Conservation (phyloP, 2,329 filamentous ascomycete genomes). For the Pseudogymnoascus pannorum region DNA sequence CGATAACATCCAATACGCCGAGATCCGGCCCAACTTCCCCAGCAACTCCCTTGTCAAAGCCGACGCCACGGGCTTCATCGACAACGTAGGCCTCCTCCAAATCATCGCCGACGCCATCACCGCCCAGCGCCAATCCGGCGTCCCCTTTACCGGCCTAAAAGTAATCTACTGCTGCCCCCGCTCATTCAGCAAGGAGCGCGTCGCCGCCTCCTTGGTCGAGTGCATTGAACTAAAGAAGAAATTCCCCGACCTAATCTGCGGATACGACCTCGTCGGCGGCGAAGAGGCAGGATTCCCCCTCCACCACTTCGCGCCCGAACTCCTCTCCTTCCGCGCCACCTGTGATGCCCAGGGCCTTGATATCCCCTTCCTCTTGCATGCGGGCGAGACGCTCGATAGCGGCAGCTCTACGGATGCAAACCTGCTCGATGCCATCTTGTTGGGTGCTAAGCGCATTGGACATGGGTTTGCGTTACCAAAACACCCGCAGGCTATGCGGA, state of each 20-base stretch:
- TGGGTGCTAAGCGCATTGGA: conserved; percentile 62
- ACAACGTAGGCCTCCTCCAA: conserved; percentile 52
- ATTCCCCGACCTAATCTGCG: conserved; percentile 55
- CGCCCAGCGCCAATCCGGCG: conserved; percentile 31
- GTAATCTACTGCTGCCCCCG: conserved; percentile 66
- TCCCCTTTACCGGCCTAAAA: conserved; percentile 57
- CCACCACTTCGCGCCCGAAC: conserved; percentile 45
- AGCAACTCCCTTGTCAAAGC: conserved; percentile 54
- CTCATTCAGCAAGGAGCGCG: conserved; percentile 43
- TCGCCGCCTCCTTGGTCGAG: conserved; percentile 49
- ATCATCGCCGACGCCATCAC: conserved; percentile 51
- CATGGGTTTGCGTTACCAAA: conserved; percentile 65
- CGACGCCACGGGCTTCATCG: conserved; percentile 44
- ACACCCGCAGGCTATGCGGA: conserved; percentile 58
- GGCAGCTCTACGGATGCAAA: conserved; percentile 60
- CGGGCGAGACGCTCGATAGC: conserved; percentile 64
- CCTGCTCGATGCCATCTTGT: conserved; percentile 58
- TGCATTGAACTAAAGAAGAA: conserved; percentile 53
- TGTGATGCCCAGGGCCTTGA: conserved; percentile 43
- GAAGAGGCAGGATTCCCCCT: conserved; percentile 56
- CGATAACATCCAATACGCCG: conserved; percentile 64
- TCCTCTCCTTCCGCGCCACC: conserved; percentile 47
- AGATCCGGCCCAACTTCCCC: conserved; percentile 65
- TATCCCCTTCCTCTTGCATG: conserved; percentile 70
- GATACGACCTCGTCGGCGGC: conserved; percentile 61